Evolutionary conservation across 2,329 filamentous ascomycete genomes (phyloP).

Genomic region (Microsporum audouinii): DNA sequence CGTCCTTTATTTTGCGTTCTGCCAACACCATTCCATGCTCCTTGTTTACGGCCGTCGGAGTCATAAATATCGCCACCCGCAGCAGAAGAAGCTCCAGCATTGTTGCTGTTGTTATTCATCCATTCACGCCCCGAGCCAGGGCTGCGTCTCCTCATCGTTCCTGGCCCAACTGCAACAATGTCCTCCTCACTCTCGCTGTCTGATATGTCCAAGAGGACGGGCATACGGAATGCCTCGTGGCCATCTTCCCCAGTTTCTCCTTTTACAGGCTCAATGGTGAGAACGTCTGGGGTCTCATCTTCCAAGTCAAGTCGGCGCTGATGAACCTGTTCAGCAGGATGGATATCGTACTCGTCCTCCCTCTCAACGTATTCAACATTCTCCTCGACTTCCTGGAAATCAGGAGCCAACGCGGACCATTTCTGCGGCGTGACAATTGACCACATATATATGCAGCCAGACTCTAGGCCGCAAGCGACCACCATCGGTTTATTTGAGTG

Average conservation of each 20-base stretch:
- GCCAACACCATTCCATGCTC: slow-evolving; percentile 9
- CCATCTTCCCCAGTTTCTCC: slow-evolving; percentile 46
- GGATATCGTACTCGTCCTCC: slow-evolving; percentile 97
- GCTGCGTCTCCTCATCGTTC: slow-evolving; percentile 79
- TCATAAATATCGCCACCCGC: slow-evolving; percentile 10
- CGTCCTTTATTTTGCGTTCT: slow-evolving; percentile 21
- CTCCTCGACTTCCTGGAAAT: slow-evolving; percentile 95
- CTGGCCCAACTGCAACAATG: slow-evolving; percentile 53
- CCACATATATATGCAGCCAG: slow-evolving; percentile 90
- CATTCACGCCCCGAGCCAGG: slow-evolving; percentile 58
- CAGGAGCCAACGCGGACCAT: slow-evolving; percentile 92
- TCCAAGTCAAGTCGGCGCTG: slow-evolving; percentile 81
- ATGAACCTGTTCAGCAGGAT: slow-evolving; percentile 86
- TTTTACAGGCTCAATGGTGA: slow-evolving; percentile 60
- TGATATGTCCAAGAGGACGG: slow-evolving; percentile 81
- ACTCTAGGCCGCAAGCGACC: slow-evolving; percentile 84
- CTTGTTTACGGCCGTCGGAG: slow-evolving; percentile 1
- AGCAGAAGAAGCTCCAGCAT: slow-evolving; percentile 18
- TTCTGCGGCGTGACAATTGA: slow-evolving; percentile 88
- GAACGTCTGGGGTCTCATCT: slow-evolving; percentile 84
- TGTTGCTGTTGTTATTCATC: slow-evolving; percentile 38
- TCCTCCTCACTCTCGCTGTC: slow-evolving; percentile 96
- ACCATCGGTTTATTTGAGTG: slow-evolving; percentile 80
- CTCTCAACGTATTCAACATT: slow-evolving; percentile 93
- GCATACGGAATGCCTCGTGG: slow-evolving; percentile 67